These are phyloP conservation scores for Ogataea haglerorum DNA, from an alignment of 805 yeast genomes.

Conservation along the genomic window DNA sequence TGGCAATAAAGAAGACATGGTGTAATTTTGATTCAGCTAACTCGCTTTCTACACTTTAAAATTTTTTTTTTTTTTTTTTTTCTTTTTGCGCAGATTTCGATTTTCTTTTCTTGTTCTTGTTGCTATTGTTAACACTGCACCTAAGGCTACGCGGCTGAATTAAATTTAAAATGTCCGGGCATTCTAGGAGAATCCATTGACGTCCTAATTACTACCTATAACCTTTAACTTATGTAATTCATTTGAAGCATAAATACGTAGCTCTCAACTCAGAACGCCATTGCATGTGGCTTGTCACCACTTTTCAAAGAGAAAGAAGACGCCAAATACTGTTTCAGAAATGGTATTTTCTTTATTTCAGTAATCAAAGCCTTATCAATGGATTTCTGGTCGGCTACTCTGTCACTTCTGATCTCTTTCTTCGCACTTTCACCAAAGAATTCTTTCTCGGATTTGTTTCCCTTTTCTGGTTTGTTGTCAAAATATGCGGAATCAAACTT, in stretches of 20 bases:
- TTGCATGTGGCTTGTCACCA: conserved; percentile 98
- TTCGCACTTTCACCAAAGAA: conserved; percentile 82
- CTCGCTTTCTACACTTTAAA: not conserved
- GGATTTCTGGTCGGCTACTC: conserved; percentile 93
- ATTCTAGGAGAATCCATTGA: too few species aligned
- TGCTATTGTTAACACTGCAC: too few species aligned
- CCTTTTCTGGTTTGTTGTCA: conserved; percentile 83
- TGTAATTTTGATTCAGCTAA: not conserved
- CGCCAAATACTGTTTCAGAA: conserved; percentile 94
- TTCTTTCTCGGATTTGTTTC: conserved; percentile 85
- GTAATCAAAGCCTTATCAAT: conserved; percentile 90
- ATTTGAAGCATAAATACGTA: not conserved
- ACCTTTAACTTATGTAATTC: not conserved
- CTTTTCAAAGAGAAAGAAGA: conserved; percentile 93
- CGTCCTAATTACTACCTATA: too few species aligned
- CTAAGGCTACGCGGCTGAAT: conserved; percentile 3
- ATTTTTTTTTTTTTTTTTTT: conserved; percentile 3
- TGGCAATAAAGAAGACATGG: conserved; percentile 74
- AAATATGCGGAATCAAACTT: conserved; percentile 94
- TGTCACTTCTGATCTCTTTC: conserved; percentile 86
- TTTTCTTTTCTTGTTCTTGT: not conserved
- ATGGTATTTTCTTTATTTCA: conserved; percentile 96
- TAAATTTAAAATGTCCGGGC: too few species aligned
- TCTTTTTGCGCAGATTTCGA: not conserved
- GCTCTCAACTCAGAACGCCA: conserved; percentile 71